Evolutionary conservation across 805 yeast genomes (phyloP).

Genomic region (Ogataea pilisensis): DNA sequence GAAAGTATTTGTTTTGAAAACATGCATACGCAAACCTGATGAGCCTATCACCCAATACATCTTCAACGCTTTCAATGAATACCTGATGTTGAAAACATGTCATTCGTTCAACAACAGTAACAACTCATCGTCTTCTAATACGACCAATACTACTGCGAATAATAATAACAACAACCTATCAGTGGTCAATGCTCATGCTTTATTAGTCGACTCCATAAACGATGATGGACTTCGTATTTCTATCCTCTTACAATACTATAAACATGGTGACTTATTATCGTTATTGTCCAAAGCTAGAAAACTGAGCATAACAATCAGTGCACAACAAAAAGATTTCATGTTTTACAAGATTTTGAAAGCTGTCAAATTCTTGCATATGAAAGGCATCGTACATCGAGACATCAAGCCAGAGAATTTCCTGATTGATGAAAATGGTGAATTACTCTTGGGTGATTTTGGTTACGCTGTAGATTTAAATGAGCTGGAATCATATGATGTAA

Average conservation of each 20-base stretch:
- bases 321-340: constrained; percentile 39
- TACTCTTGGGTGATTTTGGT: constrained; percentile 50
- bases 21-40: constrained; percentile 6
- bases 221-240: constrained; percentile 22
- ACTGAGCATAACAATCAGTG: constrained; percentile 28
- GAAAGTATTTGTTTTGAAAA: constrained; percentile 13
- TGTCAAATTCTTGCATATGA: constrained; percentile 40
- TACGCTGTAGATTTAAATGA: constrained; percentile 37
- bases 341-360: constrained; percentile 52
- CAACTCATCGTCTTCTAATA: no score
- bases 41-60: constrained; percentile 7
- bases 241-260: constrained; percentile 39
- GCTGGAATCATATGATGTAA: constrained; percentile 16
- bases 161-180: neutral
- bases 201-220: neutral
- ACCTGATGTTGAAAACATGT: constrained; percentile 17
- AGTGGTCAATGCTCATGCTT: neutral
- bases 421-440: constrained; percentile 40
- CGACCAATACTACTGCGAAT: neutral
- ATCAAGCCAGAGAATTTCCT: constrained; percentile 52
- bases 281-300: constrained; percentile 38
- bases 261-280: constrained; percentile 45
- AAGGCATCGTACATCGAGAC: constrained; percentile 45
- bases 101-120: constrained; percentile 2
- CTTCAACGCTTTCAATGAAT: constrained; percentile 27